Evolutionary conservation across 768 basidiomycete species (phyloP).

Genomic region (Kockovaella imperatae): DNA sequence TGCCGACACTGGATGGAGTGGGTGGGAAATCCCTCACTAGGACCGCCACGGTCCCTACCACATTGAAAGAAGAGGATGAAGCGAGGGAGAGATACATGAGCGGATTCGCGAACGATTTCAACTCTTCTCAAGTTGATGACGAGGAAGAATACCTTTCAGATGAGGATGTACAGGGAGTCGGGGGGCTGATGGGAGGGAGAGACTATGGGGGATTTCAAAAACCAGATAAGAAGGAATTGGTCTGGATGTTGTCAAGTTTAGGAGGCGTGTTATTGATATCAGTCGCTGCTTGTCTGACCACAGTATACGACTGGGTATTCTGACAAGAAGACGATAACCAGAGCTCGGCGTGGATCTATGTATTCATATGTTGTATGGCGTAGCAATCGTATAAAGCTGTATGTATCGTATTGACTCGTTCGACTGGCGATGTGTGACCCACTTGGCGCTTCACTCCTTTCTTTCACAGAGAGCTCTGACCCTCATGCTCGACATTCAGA

Average conservation of each 20-base stretch:
- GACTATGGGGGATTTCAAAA: slow-evolving; percentile 22
- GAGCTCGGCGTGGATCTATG: neutral
- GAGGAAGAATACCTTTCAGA: neutral
- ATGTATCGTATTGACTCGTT: too few species aligned
- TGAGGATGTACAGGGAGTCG: slow-evolving; percentile 5
- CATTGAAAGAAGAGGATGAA: neutral
- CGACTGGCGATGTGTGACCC: too few species aligned
- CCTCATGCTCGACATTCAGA: slow-evolving; percentile 37
- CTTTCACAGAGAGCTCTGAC: slow-evolving; percentile 35
- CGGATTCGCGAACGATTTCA: neutral
- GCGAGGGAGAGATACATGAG: neutral
- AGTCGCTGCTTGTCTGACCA: slow-evolving; percentile 33
- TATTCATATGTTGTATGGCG: neutral
- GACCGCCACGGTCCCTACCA: too few species aligned
- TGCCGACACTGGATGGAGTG: too few species aligned
- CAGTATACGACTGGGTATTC: slow-evolving; percentile 39
- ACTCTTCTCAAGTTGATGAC: neutral
- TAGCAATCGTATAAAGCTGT: too few species aligned
- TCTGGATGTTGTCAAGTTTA: slow-evolving; percentile 18
- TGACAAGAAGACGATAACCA: too few species aligned
- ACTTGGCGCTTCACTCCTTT: too few species aligned
- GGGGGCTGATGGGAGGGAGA: neutral
- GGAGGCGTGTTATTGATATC: slow-evolving; percentile 23
- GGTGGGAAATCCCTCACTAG: too few species aligned
- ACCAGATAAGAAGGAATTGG: slow-evolving; percentile 23